phyloP scores from a whole-genome alignment of 192 early-diverging fungal genomes.

The Podila clonocystis region DNA sequence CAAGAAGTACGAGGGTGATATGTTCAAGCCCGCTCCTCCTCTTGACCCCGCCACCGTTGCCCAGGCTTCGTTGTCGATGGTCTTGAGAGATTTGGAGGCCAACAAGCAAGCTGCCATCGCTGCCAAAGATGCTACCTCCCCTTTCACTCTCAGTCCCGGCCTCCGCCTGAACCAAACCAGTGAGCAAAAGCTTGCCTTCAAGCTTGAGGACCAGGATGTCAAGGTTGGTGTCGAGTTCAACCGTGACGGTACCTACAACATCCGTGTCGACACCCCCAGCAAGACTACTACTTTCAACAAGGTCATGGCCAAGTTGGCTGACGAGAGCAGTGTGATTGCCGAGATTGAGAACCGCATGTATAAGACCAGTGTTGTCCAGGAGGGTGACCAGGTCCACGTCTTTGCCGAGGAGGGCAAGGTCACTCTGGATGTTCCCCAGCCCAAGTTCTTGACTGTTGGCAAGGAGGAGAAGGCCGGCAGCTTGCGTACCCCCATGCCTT shows the following conservation, averaged over 20 bases:
- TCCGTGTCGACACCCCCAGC: slow-evolving; percentile 42
- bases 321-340: slow-evolving; percentile 61
- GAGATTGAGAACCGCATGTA: slow-evolving; percentile 71
- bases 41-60: slow-evolving; percentile 64
- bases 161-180: slow-evolving; percentile 62
- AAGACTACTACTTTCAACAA: slow-evolving; percentile 46
- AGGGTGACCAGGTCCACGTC: slow-evolving; percentile 54
- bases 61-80: slow-evolving; percentile 67
- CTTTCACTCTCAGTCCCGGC: slow-evolving; percentile 53
- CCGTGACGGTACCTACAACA: slow-evolving; percentile 50
- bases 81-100: slow-evolving; percentile 48
- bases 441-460: slow-evolving; percentile 61
- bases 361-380: slow-evolving; percentile 71
- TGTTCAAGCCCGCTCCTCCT: slow-evolving; percentile 35
- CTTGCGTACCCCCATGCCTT: slow-evolving; percentile 95
- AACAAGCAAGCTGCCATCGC: slow-evolving; percentile 28
- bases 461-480: slow-evolving; percentile 63
- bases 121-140: slow-evolving; percentile 49
- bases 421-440: slow-evolving; percentile 65
- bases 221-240: slow-evolving; percentile 49
- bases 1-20: slow-evolving; percentile 60
- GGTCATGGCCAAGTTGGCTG: slow-evolving; percentile 54
- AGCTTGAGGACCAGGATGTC: slow-evolving; percentile 47
- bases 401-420: slow-evolving; percentile 56
- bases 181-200: slow-evolving; percentile 41